Evolutionary conservation across 1,284 basidiomycete species (phyloP).

Genomic region (Austropuccinia psidii): DNA sequence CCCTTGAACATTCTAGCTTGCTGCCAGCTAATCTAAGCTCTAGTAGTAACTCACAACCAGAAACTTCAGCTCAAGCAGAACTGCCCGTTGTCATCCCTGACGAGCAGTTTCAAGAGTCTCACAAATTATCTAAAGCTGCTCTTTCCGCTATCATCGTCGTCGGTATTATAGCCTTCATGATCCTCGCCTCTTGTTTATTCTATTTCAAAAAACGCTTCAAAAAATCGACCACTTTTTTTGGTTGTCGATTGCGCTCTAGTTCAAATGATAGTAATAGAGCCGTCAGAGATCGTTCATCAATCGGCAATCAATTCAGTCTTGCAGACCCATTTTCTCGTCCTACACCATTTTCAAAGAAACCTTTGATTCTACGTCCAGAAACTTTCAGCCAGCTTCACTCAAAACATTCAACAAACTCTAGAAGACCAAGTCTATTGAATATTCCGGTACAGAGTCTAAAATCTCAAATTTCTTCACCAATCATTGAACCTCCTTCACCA

Average conservation of each 20-base stretch:
- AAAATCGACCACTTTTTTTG: background rate
- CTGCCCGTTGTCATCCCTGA: background rate
- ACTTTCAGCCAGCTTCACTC: background rate
- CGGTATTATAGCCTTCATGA: background rate
- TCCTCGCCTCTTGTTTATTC: background rate
- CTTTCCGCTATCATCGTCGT: background rate
- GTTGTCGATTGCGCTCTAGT: background rate
- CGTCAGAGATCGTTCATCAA: slow-evolving; percentile 21
- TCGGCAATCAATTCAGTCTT: background rate
- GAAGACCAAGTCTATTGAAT: background rate
- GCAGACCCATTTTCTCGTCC: slow-evolving; percentile 20
- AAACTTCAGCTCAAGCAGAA: no score
- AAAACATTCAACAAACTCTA: background rate
- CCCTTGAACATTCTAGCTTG: no score
- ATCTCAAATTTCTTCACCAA: slow-evolving; percentile 27
- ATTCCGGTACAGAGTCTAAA: slow-evolving; percentile 11
- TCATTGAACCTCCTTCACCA: slow-evolving; percentile 19
- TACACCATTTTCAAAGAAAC: slow-evolving; percentile 11
- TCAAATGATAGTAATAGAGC: slow-evolving; percentile 34
- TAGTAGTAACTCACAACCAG: no score
- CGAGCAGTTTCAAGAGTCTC: background rate
- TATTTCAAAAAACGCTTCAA: slow-evolving; percentile 16
- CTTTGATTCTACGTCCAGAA: slow-evolving; percentile 6
- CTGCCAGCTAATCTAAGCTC: no score
- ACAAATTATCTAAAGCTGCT: background rate